Conservation (phyloP, 202 grass and related monocot species). For the Elaeis oleifera region DNA sequence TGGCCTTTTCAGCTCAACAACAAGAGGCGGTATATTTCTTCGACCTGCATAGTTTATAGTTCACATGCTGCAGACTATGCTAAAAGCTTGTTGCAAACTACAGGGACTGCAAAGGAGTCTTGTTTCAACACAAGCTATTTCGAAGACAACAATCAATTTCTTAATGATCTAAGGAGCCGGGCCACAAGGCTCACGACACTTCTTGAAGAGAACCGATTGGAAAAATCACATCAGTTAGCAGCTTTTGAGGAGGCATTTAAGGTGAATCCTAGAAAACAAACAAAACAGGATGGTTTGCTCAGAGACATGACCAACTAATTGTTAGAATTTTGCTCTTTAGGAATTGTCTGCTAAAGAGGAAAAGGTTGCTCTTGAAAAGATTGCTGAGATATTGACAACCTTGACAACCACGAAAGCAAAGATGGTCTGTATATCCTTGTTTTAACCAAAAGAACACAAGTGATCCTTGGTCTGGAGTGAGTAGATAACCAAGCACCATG, state of each 20-base stretch:
- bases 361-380: conserved; percentile 45
- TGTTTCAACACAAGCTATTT: conserved; percentile 59
- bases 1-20: conserved; percentile 47
- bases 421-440: conserved; percentile 36
- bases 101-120: conserved; percentile 61
- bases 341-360: conserved; percentile 56
- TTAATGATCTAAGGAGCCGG: conserved; percentile 36
- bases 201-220: conserved; percentile 48
- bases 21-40: conserved; percentile 44
- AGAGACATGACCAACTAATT: neutral
- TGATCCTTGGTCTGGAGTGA: no score
- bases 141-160: conserved; percentile 51
- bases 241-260: conserved; percentile 67
- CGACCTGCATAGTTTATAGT: conserved; percentile 6
- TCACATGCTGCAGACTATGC: neutral
- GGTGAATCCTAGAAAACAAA: conserved; percentile 35
- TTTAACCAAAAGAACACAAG: no score
- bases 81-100: conserved; percentile 1
- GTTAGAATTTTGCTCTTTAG: conserved; percentile 17
- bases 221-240: conserved; percentile 28
- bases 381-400: conserved; percentile 50
- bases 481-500: no score
- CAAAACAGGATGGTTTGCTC: conserved; percentile 7
- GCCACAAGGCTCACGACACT: conserved; percentile 33
- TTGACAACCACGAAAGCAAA: conserved; percentile 42